These are phyloP conservation scores for Isochrysis galbana DNA, from an alignment of 78 protist genomes.

Conservation along the genomic window DNA sequence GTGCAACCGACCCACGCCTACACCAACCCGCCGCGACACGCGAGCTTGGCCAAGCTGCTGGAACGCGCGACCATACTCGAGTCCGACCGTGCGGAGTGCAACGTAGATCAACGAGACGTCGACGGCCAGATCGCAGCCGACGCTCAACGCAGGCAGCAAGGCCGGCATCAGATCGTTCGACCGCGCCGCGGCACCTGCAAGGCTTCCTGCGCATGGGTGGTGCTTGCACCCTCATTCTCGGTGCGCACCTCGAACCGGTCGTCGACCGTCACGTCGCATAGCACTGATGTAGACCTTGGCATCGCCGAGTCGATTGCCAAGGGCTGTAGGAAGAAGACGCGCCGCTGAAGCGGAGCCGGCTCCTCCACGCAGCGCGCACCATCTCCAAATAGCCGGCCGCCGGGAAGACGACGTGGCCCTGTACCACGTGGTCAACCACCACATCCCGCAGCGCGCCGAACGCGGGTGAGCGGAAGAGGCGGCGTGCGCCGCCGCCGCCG, in stretches of 20 bases:
- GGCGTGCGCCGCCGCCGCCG: too few relatives aligned
- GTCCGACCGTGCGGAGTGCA: neutral
- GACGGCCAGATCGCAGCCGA: neutral
- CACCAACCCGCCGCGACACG: neutral
- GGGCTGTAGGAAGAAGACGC: neutral
- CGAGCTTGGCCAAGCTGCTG: neutral
- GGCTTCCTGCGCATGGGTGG: neutral
- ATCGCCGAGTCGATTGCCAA: neutral
- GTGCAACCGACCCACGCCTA: neutral
- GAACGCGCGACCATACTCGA: neutral
- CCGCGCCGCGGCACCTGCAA: too few relatives aligned
- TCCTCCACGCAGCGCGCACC: neutral
- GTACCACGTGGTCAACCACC: too few relatives aligned
- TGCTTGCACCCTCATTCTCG: neutral
- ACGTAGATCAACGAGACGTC: neutral
- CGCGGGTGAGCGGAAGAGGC: too few relatives aligned
- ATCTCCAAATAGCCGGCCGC: neutral
- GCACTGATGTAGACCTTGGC: too few relatives aligned
- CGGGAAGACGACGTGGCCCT: too few relatives aligned
- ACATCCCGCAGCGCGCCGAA: too few relatives aligned
- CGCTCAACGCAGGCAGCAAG: neutral
- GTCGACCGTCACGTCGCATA: neutral
- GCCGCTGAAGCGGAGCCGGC: neutral
- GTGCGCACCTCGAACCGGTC: neutral
- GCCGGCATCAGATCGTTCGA: too few relatives aligned